Base-by-base conservation (phyloP, 1,284 basidiomycete species). In the Boletellus dicymbophilus region DNA sequence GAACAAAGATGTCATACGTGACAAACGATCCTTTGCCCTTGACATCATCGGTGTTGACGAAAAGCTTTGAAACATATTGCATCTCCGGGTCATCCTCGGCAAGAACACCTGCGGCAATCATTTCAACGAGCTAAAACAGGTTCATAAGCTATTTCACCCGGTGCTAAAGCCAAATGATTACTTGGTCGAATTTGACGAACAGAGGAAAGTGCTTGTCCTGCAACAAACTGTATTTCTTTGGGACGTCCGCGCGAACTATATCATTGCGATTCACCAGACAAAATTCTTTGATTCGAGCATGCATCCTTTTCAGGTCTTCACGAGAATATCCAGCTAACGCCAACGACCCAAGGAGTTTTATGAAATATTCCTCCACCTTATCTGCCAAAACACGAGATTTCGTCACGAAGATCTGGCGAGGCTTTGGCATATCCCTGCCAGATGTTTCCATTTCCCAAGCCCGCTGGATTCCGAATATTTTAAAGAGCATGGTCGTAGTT, bases 401-500 rank as follows among this genome's bases (percentile, higher is more conserved):
- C 0, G 87, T 90, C 2, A 90, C 80, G 55, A 90, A 90, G 3
- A 89, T 67, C 58, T 90, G 87, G 18, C 84, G 77, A 1, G 82
- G 80, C 48, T 73, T 74, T 11, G 65, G 58, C 30, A 71, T 58
- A 6, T 59, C 58, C 6, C 20, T 12, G 3, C 40, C 40, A 10
- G 46, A 37, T 30, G 27, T 4, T 16, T 63, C 62, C 26, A 70
- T 52, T 36, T 76, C 68, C 66, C 75, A 82, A 2, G 74, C 70
- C 11, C 76, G 71, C 56, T 88, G 82, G 8, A 88, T 77, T 5
- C 80, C 77, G 4, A 88, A 69, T 77, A 88, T 88, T 67, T 85
- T 87, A 72, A 82, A 85, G 0, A 88, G 67, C 77, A 88, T 85
- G 0, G 84, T 86, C 0, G 85, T 88, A 0, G 85, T 90, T 76